phyloP scores from a whole-genome alignment of 768 basidiomycete genomes.

The Leccinum sublutescens region DNA sequence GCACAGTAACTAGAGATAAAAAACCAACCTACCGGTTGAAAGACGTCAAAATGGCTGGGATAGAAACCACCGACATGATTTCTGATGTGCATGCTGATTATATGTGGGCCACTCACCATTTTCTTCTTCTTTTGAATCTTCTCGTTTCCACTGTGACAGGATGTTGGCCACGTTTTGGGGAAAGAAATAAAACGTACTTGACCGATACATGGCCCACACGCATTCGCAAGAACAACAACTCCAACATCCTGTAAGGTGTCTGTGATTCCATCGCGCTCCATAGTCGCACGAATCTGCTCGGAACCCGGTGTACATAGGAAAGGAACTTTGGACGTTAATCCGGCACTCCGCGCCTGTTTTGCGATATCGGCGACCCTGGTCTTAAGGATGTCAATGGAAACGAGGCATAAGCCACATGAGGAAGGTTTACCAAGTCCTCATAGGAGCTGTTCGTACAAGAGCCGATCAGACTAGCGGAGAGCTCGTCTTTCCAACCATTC shows the following conservation, averaged over 20 bases:
- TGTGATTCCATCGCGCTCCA: slow-evolving; percentile 91
- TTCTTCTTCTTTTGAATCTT: slow-evolving; percentile 82
- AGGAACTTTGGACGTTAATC: slow-evolving; percentile 79
- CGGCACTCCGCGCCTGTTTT: slow-evolving; percentile 80
- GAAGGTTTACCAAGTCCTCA: slow-evolving; percentile 74
- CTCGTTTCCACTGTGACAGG: slow-evolving; percentile 78
- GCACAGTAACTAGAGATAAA: neutral
- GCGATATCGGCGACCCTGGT: slow-evolving; percentile 92
- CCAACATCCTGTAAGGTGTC: slow-evolving; percentile 81
- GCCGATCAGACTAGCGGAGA: slow-evolving; percentile 90
- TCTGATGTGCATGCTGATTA: neutral
- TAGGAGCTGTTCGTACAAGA: slow-evolving; percentile 99
- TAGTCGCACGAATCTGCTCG: slow-evolving; percentile 96
- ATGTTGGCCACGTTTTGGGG: slow-evolving; percentile 5
- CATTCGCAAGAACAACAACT: slow-evolving; percentile 94
- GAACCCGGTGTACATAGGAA: slow-evolving; percentile 90
- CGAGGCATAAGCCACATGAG: neutral
- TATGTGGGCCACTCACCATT: slow-evolving; percentile 58
- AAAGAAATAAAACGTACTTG: slow-evolving; percentile 50
- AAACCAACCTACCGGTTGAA: slow-evolving; percentile 76
- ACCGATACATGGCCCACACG: slow-evolving; percentile 98
- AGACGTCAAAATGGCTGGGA: slow-evolving; percentile 86
- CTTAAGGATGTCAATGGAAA: slow-evolving; percentile 38
- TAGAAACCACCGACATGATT: slow-evolving; percentile 4
- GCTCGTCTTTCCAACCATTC: slow-evolving; percentile 91